Conservation (phyloP, 306 rosid species). For the Echinosophora koreensis region DNA sequence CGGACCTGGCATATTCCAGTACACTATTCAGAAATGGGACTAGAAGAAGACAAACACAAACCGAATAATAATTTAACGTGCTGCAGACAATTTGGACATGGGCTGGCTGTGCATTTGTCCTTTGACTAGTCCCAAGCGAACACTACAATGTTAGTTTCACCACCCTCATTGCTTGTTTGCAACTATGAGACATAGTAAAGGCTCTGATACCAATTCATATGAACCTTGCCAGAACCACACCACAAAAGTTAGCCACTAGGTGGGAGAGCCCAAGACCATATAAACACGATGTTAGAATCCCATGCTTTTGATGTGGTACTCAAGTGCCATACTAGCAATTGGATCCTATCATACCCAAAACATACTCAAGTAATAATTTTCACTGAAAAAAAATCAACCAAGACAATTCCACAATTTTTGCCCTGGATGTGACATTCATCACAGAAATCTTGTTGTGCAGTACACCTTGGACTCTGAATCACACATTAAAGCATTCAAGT, state of each 20-base stretch:
- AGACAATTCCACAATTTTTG: slow-evolving; percentile 5
- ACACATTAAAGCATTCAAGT: background rate
- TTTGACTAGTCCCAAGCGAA: no score
- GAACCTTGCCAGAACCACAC: no score
- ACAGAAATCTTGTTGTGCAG: background rate
- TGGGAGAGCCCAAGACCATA: no score
- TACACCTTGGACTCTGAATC: background rate
- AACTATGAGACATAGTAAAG: no score
- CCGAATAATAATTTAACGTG: background rate
- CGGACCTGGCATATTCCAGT: slow-evolving; percentile 72
- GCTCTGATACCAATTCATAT: no score
- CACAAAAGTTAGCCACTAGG: no score
- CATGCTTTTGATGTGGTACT: no score
- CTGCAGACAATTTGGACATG: slow-evolving; percentile 4
- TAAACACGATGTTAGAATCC: no score
- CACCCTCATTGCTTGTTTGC: no score
- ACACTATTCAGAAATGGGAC: slow-evolving; percentile 32
- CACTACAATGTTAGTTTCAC: no score
- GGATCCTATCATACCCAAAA: background rate
- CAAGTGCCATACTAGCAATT: no score
- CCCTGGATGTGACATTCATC: slow-evolving; percentile 1
- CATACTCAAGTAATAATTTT: background rate
- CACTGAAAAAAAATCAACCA: background rate
- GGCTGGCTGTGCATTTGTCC: no score
- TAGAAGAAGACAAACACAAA: slow-evolving; percentile 27